Evolutionary conservation across 805 yeast genomes (phyloP).

Genomic region (Spathaspora hagerdaliae): DNA sequence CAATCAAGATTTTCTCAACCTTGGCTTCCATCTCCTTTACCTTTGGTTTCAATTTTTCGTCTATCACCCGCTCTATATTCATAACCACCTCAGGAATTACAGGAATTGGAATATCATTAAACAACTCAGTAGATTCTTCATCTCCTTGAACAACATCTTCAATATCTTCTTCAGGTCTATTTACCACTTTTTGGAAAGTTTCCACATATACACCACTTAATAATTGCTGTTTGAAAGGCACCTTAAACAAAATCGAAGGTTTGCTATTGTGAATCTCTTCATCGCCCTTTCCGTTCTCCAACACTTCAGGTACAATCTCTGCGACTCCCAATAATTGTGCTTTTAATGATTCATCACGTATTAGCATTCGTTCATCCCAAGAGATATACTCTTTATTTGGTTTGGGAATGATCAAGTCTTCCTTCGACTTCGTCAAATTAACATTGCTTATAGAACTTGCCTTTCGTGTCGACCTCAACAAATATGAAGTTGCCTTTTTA

Average conservation of each 20-base stretch:
- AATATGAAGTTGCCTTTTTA: conserved; percentile 56
- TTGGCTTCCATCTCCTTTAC: conserved; percentile 10
- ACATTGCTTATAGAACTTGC: conserved; percentile 37
- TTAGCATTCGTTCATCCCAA: conserved; percentile 30
- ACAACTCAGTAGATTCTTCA: not conserved
- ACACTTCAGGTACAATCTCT: not conserved
- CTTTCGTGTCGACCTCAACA: conserved; percentile 57
- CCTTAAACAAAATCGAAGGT: conserved; percentile 12
- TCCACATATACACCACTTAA: conserved; percentile 9
- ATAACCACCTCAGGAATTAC: conserved; percentile 20
- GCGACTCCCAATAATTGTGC: not conserved
- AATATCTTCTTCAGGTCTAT: conserved; percentile 2
- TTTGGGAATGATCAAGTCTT: conserved; percentile 31
- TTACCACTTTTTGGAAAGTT: not conserved
- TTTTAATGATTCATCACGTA: conserved; percentile 21
- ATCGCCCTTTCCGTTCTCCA: conserved; percentile 1
- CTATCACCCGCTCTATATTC: conserved; percentile 18
- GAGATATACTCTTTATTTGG: conserved; percentile 29
- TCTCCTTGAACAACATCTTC: conserved; percentile 1
- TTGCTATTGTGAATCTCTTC: conserved; percentile 2
- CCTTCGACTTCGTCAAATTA: conserved; percentile 33
- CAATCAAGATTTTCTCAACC: conserved; percentile 1
- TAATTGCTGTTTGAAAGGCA: conserved; percentile 24
- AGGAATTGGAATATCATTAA: conserved; percentile 15
- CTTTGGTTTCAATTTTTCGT: conserved; percentile 21